These are phyloP conservation scores for Saposhnikovia divaricata DNA, from an alignment of 129 eudicot species.

Conservation along the genomic window DNA sequence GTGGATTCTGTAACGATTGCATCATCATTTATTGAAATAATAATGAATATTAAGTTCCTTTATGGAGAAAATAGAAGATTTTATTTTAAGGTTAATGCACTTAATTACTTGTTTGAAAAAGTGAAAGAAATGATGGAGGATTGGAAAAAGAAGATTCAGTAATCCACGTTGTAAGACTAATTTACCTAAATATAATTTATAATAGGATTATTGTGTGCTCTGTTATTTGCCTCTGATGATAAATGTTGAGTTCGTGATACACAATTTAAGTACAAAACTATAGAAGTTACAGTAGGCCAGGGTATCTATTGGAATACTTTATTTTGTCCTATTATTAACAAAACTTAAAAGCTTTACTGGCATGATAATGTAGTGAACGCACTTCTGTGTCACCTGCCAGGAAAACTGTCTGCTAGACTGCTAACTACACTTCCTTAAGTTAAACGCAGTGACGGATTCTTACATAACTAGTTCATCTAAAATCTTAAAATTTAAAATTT, in stretches of 20 bases:
- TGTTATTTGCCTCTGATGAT: not conserved
- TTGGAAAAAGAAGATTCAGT: not conserved
- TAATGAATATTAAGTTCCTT: not conserved
- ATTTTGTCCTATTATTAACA: not conserved
- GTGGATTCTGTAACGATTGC: not conserved
- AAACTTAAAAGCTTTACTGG: too few relatives aligned
- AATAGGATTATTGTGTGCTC: not conserved
- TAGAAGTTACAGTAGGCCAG: not conserved
- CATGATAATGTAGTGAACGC: too few relatives aligned
- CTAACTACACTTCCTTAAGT: too few relatives aligned
- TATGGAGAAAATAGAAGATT: not conserved
- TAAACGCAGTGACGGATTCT: too few relatives aligned
- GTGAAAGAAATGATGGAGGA: not conserved
- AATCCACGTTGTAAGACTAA: not conserved
- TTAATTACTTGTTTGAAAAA: not conserved
- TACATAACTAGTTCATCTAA: too few relatives aligned
- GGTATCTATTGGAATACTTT: not conserved
- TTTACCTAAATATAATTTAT: not conserved
- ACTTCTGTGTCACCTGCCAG: too few relatives aligned
- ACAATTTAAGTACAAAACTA: not conserved
- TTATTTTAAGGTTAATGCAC: not conserved
- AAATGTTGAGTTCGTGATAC: slow-evolving; percentile 4
- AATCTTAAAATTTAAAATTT: too few relatives aligned
- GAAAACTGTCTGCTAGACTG: too few relatives aligned
- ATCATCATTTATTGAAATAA: not conserved